Base-by-base conservation (phyloP, 306 rosid genomes). In the Arachis hypogaea region DNA sequence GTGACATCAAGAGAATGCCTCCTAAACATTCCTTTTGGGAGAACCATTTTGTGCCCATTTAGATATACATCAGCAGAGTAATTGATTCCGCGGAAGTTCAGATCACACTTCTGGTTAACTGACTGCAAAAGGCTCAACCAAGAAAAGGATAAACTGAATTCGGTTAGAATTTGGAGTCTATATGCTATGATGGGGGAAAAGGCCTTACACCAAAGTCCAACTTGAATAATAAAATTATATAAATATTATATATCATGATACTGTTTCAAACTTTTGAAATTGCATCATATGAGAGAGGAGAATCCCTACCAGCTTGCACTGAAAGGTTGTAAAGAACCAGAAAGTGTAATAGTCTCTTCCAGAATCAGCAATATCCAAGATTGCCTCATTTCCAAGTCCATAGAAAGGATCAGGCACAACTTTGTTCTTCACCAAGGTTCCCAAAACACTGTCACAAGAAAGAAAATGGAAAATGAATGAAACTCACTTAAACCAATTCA, bases 1-100 rank as follows among this genome's bases (percentile, higher is more conserved):
- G 96, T 86, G 83, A 93, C 91, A 82, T 93, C 91, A 4, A 91
- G 86, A 72, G 88, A 88, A 75, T 93, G 98, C 80, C 98, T 91
- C 65, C 88, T 82, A 84, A 93, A 93, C 98, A 93, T 93, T 78
- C 98, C 98, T 75, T 84, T 89, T 0, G 96, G 93, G 38, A 93
- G 85, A 50, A 76, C 80, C 82, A 80, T 86, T 77, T 88, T 45
- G 87, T 89, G 96, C 9, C 98, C 98, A 63, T 93, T 93, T 76
- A 91, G 54, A 77, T 89, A 91, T 67, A 91, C 84, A 51, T 93
- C 96, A 0, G 97, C 97, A 2, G 87, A 91, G 83, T 93, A 93
- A 79, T 93, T 93, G 78, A 91, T 73, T 71, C 85, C 98, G 1
- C 97, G 97, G 82, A 93, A 93, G 80, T 91, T 91, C 82, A 93